phyloP scores from a whole-genome alignment of 2,329 filamentous ascomycete genomes.

The Thielaviopsis ethacetica region DNA sequence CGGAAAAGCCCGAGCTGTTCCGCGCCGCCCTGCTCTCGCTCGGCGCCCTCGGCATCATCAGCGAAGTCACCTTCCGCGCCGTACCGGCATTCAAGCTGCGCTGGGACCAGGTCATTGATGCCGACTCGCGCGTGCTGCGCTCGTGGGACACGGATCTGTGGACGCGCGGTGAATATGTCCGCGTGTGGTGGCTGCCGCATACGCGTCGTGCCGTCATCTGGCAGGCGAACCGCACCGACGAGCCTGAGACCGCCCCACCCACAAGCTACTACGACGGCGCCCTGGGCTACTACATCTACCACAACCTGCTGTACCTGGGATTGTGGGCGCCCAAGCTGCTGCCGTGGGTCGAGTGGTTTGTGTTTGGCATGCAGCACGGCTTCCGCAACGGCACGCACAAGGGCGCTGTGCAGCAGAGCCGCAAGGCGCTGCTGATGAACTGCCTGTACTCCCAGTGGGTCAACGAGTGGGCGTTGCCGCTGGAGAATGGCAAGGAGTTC shows the following conservation, averaged over 20 bases:
- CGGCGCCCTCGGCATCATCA: slow-evolving; percentile 79
- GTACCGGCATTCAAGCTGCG: slow-evolving; percentile 67
- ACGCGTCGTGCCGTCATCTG: slow-evolving; percentile 76
- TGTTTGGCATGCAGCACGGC: slow-evolving; percentile 95
- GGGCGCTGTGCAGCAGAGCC: slow-evolving; percentile 63
- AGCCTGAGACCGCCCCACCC: slow-evolving; percentile 40
- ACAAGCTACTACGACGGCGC: slow-evolving; percentile 65
- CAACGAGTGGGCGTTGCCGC: slow-evolving; percentile 91
- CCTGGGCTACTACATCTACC: slow-evolving; percentile 79
- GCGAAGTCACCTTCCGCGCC: slow-evolving; percentile 72
- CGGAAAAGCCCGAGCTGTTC: slow-evolving; percentile 63
- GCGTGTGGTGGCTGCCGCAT: slow-evolving; percentile 97
- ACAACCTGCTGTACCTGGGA: slow-evolving; percentile 69
- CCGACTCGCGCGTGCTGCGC: slow-evolving; percentile 50
- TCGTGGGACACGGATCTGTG: slow-evolving; percentile 63
- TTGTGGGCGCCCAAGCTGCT: slow-evolving; percentile 65
- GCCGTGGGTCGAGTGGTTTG: slow-evolving; percentile 86
- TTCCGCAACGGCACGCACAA: slow-evolving; percentile 55
- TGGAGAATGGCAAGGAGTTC: slow-evolving; percentile 74
- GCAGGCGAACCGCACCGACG: slow-evolving; percentile 64
- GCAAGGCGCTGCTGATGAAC: slow-evolving; percentile 79
- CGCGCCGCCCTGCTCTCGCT: slow-evolving; percentile 75
- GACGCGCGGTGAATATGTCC: slow-evolving; percentile 73
- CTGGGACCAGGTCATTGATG: slow-evolving; percentile 68
- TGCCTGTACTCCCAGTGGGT: slow-evolving; percentile 97